Conservation (phyloP, 2,329 filamentous ascomycete species). For the Elsinoe necatrix region DNA sequence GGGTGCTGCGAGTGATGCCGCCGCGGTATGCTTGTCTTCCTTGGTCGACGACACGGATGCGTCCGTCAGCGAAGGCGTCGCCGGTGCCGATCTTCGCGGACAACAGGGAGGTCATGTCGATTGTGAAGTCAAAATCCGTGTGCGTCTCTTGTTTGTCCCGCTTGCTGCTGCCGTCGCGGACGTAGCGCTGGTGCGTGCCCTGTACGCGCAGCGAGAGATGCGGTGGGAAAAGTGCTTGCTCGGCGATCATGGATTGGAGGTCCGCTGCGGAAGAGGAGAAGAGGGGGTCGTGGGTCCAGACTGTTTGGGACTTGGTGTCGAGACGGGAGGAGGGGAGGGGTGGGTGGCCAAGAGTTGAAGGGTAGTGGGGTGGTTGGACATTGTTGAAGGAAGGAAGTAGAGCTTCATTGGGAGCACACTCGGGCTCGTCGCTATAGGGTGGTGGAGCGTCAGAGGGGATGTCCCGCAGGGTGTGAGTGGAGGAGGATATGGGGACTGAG, state of each 20-base stretch:
- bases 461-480: not conserved
- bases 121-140: constrained; percentile 5
- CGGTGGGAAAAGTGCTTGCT: not conserved
- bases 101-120: not conserved
- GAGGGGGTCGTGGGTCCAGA: not conserved
- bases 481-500: not conserved
- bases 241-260: not conserved
- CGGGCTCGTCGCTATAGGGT: not conserved
- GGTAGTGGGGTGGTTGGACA: not conserved
- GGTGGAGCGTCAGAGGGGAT: not conserved
- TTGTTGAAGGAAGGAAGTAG: not conserved
- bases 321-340: not conserved
- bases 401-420: not conserved
- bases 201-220: not conserved
- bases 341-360: not conserved
- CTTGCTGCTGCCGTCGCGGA: not conserved
- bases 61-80: not conserved
- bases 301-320: not conserved
- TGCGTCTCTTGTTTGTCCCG: not conserved
- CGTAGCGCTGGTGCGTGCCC: not conserved
- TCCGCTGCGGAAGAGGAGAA: not conserved
- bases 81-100: not conserved
- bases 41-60: not conserved
- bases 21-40: not conserved
- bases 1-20: not conserved